Base-by-base conservation (phyloP, 805 yeast genomes). In the Candida stauntonica region DNA sequence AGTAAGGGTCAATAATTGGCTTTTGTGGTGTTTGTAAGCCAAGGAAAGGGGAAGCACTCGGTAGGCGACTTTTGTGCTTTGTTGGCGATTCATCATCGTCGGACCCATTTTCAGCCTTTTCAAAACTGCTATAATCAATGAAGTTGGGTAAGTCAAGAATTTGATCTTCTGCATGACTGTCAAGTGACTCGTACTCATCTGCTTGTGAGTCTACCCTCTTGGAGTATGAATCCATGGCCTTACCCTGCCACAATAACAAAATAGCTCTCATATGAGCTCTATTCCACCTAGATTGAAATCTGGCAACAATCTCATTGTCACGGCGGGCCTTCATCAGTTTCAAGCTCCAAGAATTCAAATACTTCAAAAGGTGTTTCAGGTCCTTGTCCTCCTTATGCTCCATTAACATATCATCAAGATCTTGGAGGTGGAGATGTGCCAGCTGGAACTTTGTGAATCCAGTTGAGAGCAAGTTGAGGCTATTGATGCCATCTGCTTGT, bases 211-310 rank as follows among this genome's bases (percentile, higher is more conserved):
- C 15, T 12, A 14, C n/a, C 24, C 24, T 19, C n/a, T 36, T 30
- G 5, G 36, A 26, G 7, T 6, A 18, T 4, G 14, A 9, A 8
- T 35, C 43, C 31, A 30, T 14, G 5, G 34, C 14, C 29, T 39
- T 56, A 4, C 50, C 54, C 31, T 51, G 60, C 72, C 72, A 67
- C 15, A 67, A 38, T 5, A 50, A 28, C 16, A 67, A 30, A 5
- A 66, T 37, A 0, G 67, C 70, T 35, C 70, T 46, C 18, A 63
- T 40, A 18, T 51, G 60, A 1, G 70, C 70, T 32, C 70, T 54
- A 38, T 59, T 52, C 70, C 70, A 67, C 35, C 72, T 51, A n/a
- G 44, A 48, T 29, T 58, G 48, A 42, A 66, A 64, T 12, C 47
- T 47, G 5, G 46, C 52, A 3, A 63, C 55, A 1, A 57, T 52